Evolutionary conservation across 352 stramenopile genomes (phyloP).

Genomic region (Pythium insidiosum): DNA sequence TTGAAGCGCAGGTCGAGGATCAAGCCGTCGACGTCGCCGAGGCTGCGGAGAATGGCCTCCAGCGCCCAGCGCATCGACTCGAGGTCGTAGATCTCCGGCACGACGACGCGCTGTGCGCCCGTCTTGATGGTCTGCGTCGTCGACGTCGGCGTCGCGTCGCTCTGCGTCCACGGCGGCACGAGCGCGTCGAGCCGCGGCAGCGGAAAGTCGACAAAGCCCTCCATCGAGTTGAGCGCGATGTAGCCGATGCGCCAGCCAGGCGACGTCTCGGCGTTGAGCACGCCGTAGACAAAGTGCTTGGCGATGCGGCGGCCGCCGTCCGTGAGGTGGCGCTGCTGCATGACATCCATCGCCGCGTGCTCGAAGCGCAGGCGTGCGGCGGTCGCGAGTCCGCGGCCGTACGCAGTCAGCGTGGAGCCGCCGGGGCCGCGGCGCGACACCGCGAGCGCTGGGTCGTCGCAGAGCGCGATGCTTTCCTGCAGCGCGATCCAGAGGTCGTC

Average conservation of each 20-base stretch:
- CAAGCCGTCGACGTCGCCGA: slow-evolving; percentile 57
- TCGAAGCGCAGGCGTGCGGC: slow-evolving; percentile 25
- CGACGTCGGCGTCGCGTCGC: background rate
- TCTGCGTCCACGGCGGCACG: slow-evolving; percentile 37
- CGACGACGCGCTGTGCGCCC: slow-evolving; percentile 5
- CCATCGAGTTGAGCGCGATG: slow-evolving; percentile 58
- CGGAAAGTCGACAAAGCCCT: slow-evolving; percentile 76
- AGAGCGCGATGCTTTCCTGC: slow-evolving; percentile 63
- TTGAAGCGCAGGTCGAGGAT: slow-evolving; percentile 78
- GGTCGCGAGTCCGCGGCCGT: slow-evolving; percentile 21
- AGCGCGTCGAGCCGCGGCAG: slow-evolving; percentile 50
- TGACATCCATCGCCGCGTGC: slow-evolving; percentile 24
- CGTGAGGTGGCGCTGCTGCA: slow-evolving; percentile 51
- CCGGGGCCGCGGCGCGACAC: slow-evolving; percentile 30
- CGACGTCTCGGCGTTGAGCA: slow-evolving; percentile 65
- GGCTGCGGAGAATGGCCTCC: slow-evolving; percentile 62
- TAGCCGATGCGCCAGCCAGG: slow-evolving; percentile 76
- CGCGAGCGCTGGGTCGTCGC: slow-evolving; percentile 54
- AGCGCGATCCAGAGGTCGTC: slow-evolving; percentile 78
- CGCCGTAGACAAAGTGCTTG: slow-evolving; percentile 64
- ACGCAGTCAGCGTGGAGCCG: slow-evolving; percentile 20
- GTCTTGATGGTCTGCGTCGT: background rate
- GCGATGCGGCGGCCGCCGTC: slow-evolving; percentile 39
- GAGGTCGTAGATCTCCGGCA: slow-evolving; percentile 80
- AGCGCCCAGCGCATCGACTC: slow-evolving; percentile 83